Base-by-base conservation (phyloP, 1,284 basidiomycete species). In the Ustilago cynodontis region DNA sequence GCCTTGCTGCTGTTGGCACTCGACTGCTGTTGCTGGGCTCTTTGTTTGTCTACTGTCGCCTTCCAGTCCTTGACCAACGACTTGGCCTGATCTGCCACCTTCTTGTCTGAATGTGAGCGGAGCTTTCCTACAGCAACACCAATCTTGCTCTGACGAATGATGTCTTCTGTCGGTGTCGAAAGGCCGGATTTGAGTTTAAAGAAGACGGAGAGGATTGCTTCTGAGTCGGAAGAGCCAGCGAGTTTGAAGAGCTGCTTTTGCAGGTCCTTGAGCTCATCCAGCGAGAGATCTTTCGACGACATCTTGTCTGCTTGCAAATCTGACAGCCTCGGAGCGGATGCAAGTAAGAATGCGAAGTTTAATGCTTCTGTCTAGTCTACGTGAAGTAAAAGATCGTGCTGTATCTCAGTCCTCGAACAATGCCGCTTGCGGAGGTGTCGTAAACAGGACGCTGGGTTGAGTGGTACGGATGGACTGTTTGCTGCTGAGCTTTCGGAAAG, bases 61-160 rank as follows among this genome's bases (percentile, higher is more conserved):
- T 83, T 85, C 83, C 83, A 85, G 11, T 72, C 63, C 59, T 79
- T 93, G 52, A 98, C 95, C 37, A 98, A 89, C 79, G 95, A 94
- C 86, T 98, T 98, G 14, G 96, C 94, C 3, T 94, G 88, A 65
- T 93, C 91, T 2, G 93, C 87, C 3, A 98, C 90, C 22, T 90
- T 89, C 80, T 92, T 92, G 20, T 91, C 89, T 0, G 90, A 86
- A 85, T 94, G 91, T 31, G 90, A 89, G 51, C 95, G 90, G 28
- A 98, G 88, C 88, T 97, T 98, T 56, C 94, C 95, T 2, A 98
- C 93, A 0, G 94, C 93, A 13, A 97, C 88, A 67, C 95, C 95
- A 4, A 93, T 93, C 87, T 93, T 85, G 31, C 79, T 68, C 66
- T 83, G 77, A 41, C 95, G 90, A 59, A 98, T 89, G 16, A 96